Base-by-base conservation (phyloP, 139 green algal species). In the Trebouxia sp. region DNA sequence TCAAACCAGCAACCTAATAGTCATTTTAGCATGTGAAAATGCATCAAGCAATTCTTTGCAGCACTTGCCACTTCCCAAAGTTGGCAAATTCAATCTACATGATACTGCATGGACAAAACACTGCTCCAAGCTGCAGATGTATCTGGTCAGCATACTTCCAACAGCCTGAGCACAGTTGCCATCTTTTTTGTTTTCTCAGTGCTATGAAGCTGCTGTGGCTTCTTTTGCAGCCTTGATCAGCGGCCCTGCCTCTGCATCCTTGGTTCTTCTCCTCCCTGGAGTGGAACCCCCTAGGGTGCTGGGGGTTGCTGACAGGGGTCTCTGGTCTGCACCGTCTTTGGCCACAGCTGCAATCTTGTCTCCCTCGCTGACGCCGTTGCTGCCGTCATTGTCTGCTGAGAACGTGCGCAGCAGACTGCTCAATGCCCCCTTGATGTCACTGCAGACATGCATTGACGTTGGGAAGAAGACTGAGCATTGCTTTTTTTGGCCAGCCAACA, bases 371-470 rank as follows among this genome's bases (percentile, higher is more conserved):
- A 5, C 5, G 32, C 14, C 3, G 14, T 53, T 17, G 20, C 32
- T 72, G 32, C 12, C 62, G 43, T 15, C 69, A 41, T 77, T 24
- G 26, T 42, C 69, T 56, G 35, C 69, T n/a, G 41, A 56, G 41
- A 77, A 56, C 17, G 69, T 77, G 11, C 69, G 42, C 0, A 77
- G 42, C 22, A 77, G 41, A 11, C 43, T 77, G 41, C n/a, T 51
- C 26, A 77, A 20, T 26, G 69, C 69, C 24, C 69, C 43, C 39
- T 77, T 77, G 39, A 77, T 77, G 41, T 77, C 69, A 56, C 69
- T 77, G 41, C 69, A 77, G 26, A 3, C 20, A 28, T 5, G 50
- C n/a, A n/a, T n/a, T n/a, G n/a, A n/a, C n/a, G n/a, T n/a, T n/a
- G n/a, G n/a, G n/a, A n/a, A n/a, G n/a, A n/a, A n/a, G n/a, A n/a